phyloP scores from a whole-genome alignment of 2,329 filamentous ascomycete genomes.

The Trichoderma breve region DNA sequence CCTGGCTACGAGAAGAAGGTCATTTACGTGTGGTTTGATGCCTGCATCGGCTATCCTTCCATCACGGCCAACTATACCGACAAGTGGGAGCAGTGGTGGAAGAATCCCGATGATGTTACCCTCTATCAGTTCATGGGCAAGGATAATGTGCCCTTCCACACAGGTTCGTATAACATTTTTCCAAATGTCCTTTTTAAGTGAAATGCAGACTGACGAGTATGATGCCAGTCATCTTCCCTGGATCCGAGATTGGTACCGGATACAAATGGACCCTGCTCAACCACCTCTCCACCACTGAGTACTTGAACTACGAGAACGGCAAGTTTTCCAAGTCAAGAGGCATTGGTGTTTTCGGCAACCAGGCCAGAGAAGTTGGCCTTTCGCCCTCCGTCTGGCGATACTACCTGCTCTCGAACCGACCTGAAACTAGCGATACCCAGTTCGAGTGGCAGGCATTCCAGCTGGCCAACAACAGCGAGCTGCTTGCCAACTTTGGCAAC shows the following conservation, averaged over 20 bases:
- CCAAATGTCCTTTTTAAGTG: not conserved
- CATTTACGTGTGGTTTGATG: slow-evolving; percentile 91
- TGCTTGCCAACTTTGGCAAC: slow-evolving; percentile 74
- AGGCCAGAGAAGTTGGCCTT: slow-evolving; percentile 81
- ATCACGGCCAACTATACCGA: slow-evolving; percentile 88
- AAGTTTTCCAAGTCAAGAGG: slow-evolving; percentile 93
- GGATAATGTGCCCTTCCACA: slow-evolving; percentile 63
- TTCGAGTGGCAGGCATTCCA: slow-evolving; percentile 89
- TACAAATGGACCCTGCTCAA: slow-evolving; percentile 89
- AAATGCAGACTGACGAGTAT: not conserved
- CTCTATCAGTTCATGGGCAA: slow-evolving; percentile 97
- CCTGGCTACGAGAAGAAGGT: slow-evolving; percentile 62
- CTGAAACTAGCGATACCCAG: slow-evolving; percentile 82
- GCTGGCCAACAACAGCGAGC: slow-evolving; percentile 80
- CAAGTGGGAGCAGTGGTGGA: slow-evolving; percentile 94
- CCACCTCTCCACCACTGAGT: slow-evolving; percentile 82
- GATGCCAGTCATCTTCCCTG: slow-evolving; percentile 67
- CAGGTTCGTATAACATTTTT: slow-evolving; percentile 46
- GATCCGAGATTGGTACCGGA: slow-evolving; percentile 76
- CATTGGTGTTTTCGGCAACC: slow-evolving; percentile 88
- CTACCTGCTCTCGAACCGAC: slow-evolving; percentile 81
- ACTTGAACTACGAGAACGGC: slow-evolving; percentile 81
- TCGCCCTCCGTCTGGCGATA: slow-evolving; percentile 89
- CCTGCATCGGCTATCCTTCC: slow-evolving; percentile 91
- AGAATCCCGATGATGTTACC: slow-evolving; percentile 80